These are phyloP conservation scores for Wickerhamiella musiphila DNA, from an alignment of 805 yeast genomes.

Conservation along the genomic window DNA sequence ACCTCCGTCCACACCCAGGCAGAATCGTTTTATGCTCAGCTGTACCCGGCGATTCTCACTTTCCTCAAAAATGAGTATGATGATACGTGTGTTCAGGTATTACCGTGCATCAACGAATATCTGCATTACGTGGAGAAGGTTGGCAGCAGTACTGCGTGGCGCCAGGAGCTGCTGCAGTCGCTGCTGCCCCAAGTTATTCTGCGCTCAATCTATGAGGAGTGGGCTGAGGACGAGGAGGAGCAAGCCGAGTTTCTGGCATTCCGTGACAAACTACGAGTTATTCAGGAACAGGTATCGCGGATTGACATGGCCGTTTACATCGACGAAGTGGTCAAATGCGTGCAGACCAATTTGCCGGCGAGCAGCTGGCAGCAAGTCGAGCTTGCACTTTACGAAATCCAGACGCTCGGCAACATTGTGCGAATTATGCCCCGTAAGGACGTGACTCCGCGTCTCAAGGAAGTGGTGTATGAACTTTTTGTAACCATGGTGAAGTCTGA, in stretches of 20 bases:
- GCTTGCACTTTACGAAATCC: slow-evolving; percentile 69
- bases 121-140: slow-evolving; percentile 40
- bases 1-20: slow-evolving; percentile 17
- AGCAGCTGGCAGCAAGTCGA: slow-evolving; percentile 66
- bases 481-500: slow-evolving; percentile 10
- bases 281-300: slow-evolving; percentile 67
- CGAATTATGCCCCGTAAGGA: slow-evolving; percentile 43
- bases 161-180: slow-evolving; percentile 38
- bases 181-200: slow-evolving; percentile 51
- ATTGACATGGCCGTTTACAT: slow-evolving; percentile 44
- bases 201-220: slow-evolving; percentile 70
- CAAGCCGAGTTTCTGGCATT: slow-evolving; percentile 43
- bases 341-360: slow-evolving; percentile 29
- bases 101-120: slow-evolving; percentile 63
- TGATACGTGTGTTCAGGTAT: slow-evolving; percentile 69
- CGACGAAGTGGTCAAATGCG: slow-evolving; percentile 41
- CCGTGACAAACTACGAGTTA: slow-evolving; percentile 51
- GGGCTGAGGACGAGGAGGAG: slow-evolving; percentile 21
- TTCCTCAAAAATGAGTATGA: slow-evolving; percentile 73
- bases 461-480: slow-evolving; percentile 46
- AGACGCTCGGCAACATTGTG: slow-evolving; percentile 61
- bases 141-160: slow-evolving; percentile 23
- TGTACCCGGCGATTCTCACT: slow-evolving; percentile 56
- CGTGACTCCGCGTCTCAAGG: slow-evolving; percentile 37
- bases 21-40: slow-evolving; percentile 34